A percentile compares a stretch with the other conserved stretches of the same genome.
Conservation (phyloP, 805 yeast genomes). For the Kodamaea laetipori region DNA sequence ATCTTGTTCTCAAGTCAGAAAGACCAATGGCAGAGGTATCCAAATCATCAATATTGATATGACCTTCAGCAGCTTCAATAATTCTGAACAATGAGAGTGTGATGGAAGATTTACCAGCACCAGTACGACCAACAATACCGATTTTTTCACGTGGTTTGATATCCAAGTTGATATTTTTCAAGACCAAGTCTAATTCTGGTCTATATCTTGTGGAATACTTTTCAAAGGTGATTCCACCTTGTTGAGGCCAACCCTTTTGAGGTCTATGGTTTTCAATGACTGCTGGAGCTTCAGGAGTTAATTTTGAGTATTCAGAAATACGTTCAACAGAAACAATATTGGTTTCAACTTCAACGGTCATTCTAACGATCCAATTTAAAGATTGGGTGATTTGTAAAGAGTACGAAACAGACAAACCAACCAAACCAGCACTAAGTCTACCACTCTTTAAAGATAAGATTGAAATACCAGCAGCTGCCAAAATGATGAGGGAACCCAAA, state of each 20-base stretch:
- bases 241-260: conserved; percentile 36
- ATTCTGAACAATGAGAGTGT: conserved; percentile 47
- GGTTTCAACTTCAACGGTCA: conserved; percentile 98
- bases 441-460: conserved; percentile 72
- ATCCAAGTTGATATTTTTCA: conserved; percentile 39
- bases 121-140: conserved; percentile 50
- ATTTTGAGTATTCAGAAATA: conserved; percentile 80
- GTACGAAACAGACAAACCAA: conserved; percentile 91
- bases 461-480: conserved; percentile 81
- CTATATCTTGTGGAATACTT: conserved; percentile 46
- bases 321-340: conserved; percentile 97
- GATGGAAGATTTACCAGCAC: conserved; percentile 49
- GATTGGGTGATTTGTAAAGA: conserved; percentile 92
- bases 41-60: conserved; percentile 37
- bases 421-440: conserved; percentile 79
- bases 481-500: conserved; percentile 84
- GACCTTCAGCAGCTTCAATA: conserved; percentile 41
- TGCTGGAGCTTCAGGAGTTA: conserved; percentile 83
- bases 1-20: conserved; percentile 43
- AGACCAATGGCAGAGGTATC: conserved; percentile 41
- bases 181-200: conserved; percentile 47
- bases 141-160: conserved; percentile 43
- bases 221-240: conserved; percentile 39
- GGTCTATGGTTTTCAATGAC: conserved; percentile 69
- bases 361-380: conserved; percentile 95